Base-by-base conservation (phyloP, 108 stramenopile species). In the Skeletonema potamos region DNA sequence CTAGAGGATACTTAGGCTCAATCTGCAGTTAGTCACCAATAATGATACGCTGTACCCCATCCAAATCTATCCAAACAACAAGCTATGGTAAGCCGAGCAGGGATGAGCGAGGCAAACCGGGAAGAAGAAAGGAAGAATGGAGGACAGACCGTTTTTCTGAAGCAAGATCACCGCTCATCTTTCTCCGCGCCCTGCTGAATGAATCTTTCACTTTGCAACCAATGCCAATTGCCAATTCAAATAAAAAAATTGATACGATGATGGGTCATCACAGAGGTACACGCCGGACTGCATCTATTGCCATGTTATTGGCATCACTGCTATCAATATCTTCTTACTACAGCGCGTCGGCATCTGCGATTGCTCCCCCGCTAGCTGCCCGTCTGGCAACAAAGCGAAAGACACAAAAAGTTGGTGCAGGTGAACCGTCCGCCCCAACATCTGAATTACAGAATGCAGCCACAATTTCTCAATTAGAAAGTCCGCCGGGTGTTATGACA, bases 291-390 rank as follows among this genome's bases (percentile, higher is more conserved):
- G 22, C 48, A 22, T 6, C 48, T 1, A 22, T 22, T 51, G 48
- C 22, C 48, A 51, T 51, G 22, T 24, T 51, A 22, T 51, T 51
- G 48, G 48, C 46, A 8, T 5, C 54, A 22, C 8, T 58, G 8
- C 37, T 68, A n/a, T 58, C 36, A 20, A 33, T 15, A 68, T 57
- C 24, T 36, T 34, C 34, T 12, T 36, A 33, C 48, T 32, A 57
- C 12, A 55, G 28, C n/a, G 27, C 37, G 6, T 29, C 55, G 15
- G 54, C 66, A 11, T 57, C 55, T 22, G 66, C 56, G 4, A 57
- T 68, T 56, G 66, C 56, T 5, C 56, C 66, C 7, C 54, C 54
- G 11, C 27, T 68, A 26, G 29, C 66, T 0, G 66, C 66, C 36
- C 48, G 48, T 6, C n/a, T 51, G 22, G 48, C 48, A 51, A 51